Conservation (phyloP, 1,139 yeast genomes). For the Geotrichum australiense region DNA sequence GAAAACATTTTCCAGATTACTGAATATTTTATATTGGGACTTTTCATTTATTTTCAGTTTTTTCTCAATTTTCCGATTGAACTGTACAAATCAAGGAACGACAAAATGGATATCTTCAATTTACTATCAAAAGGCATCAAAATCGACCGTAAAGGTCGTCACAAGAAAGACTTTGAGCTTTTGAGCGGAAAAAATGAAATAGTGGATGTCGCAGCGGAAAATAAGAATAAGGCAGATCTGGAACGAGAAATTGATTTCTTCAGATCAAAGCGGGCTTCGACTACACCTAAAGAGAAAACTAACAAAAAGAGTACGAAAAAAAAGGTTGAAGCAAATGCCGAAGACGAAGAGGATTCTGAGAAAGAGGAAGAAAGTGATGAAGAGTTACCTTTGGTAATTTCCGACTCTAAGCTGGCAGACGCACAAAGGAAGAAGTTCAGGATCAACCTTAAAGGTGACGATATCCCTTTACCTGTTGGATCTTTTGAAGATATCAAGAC, state of each 20-base stretch:
- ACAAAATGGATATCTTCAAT: constrained; percentile 77
- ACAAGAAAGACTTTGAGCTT: constrained; percentile 29
- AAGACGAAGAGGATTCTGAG: constrained; percentile 24
- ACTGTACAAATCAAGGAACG: too few relatives aligned
- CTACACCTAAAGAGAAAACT: too few relatives aligned
- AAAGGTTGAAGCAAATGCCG: constrained; percentile 17
- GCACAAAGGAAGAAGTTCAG: constrained; percentile 48
- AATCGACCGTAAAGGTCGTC: constrained; percentile 45
- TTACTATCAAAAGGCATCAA: constrained; percentile 82
- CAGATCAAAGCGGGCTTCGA: constrained; percentile 26
- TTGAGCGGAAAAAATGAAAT: constrained; percentile 20
- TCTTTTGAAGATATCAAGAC: constrained; percentile 73
- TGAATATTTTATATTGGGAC: background rate
- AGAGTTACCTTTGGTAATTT: constrained; percentile 43
- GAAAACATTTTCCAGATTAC: too few relatives aligned
- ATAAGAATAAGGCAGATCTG: constrained; percentile 18
- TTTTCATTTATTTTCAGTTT: background rate
- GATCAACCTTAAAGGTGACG: constrained; percentile 67
- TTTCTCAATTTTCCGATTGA: background rate
- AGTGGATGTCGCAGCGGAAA: constrained; percentile 13
- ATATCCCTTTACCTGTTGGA: constrained; percentile 80
- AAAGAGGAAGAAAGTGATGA: constrained; percentile 30
- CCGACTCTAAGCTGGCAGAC: constrained; percentile 50
- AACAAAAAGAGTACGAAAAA: constrained; percentile 42
- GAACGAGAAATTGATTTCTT: constrained; percentile 25